A percentile compares a stretch with the other conserved stretches of the same genome.
Conservation (phyloP, 129 eudicot genomes). For the Pseudognaphalium luteoalbum region DNA sequence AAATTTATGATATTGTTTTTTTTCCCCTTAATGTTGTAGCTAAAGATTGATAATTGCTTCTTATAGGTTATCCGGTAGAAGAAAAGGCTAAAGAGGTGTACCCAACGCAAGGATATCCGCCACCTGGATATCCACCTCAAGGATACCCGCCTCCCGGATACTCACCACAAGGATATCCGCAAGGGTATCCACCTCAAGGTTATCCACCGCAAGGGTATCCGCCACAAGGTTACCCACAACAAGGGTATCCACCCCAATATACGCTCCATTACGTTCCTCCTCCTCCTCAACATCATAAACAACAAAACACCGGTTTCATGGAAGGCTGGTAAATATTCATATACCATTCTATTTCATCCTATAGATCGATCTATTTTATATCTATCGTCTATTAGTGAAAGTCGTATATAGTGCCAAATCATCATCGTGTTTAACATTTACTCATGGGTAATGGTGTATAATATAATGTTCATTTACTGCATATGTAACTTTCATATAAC, state of each 20-base stretch:
- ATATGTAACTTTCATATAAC: too few relatives aligned
- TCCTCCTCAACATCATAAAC: constrained; percentile 54
- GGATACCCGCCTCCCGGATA: constrained; percentile 23
- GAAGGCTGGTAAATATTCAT: constrained; percentile 63
- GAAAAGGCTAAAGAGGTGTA: constrained; percentile 44
- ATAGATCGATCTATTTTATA: neutral
- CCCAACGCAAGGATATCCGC: constrained; percentile 34
- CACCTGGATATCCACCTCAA: constrained; percentile 9
- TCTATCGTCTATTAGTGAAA: neutral
- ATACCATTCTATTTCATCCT: neutral
- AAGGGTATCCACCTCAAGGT: constrained; percentile 42
- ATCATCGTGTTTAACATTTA: neutral
- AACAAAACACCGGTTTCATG: constrained; percentile 36
- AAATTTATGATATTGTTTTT: too few relatives aligned
- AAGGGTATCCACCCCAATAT: constrained; percentile 28
- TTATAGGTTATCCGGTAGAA: constrained; percentile 52
- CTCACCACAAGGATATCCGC: constrained; percentile 45
- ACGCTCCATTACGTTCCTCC: constrained; percentile 42
- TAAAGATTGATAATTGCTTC: too few relatives aligned
- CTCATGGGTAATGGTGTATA: neutral
- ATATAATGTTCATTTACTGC: neutral
- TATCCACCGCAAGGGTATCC: constrained; percentile 30
- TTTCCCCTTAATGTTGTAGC: too few relatives aligned
- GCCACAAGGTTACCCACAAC: constrained; percentile 40
- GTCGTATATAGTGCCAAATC: neutral